Evolutionary conservation across 108 stramenopile genomes (phyloP), one percentile per base, ranked within the genome.

Genomic region (Mediolabrus comicus): DNA sequence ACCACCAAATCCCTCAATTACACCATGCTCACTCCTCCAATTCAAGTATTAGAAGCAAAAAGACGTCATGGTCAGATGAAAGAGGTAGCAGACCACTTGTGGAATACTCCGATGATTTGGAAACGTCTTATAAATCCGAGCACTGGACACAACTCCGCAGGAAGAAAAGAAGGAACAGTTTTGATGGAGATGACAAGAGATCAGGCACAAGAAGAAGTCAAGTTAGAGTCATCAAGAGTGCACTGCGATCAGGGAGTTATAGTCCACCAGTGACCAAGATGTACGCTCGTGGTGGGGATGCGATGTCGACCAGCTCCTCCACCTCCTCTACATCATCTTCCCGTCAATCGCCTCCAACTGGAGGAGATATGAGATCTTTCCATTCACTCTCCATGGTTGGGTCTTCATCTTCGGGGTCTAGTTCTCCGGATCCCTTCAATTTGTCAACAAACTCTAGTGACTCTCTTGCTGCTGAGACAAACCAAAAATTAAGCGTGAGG

Each of bases 21-120:
- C 43, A 30, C 33, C 51, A 75, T 46, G 30, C 55, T 64, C 28
- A 52, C 16, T 19, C 43, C 33, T 63, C 59, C 31, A 76, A 60
- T 72, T 53, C 36, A 28, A 75, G 55, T 46, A 54, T 72, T 31
- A 63, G 43, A 30, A 58, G 27, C n/a, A 78, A 80, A 34, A 88
- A 82, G 41, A 71, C 77, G 55, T 90, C 88, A 22, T 92, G 92
- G 89, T 88, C 87, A 3, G 92, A 92, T 62, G 84, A 88, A 61
- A 72, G 72, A 52, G 92, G 87, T 34, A 34, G 64, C 5, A 75
- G 80, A 38, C 74, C 76, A 19, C 71, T 92, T 16, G 88, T 87
- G 8, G 85, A 90, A 61, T 86, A 83, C 60, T 69, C 77, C 32
- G 84, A 87, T 52, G 87, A 88, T 77, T 82, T 75, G 9, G 30